These are phyloP conservation scores for Colletotrichum gigasporum DNA, from an alignment of 2,329 filamentous ascomycete species.

Conservation along the genomic window DNA sequence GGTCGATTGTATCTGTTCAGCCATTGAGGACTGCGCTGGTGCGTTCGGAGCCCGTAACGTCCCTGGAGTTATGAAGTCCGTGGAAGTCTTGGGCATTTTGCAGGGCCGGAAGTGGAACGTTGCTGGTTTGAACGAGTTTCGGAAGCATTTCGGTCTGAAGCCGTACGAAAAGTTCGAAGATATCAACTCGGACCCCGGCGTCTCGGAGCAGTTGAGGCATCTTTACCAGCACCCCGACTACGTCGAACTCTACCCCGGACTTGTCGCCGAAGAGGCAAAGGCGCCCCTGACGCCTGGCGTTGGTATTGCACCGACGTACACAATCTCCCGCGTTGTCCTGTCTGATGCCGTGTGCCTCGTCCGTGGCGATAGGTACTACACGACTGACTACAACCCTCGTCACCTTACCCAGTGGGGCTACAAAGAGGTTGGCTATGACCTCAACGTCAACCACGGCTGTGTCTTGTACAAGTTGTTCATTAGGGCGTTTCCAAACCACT, in stretches of 20 bases:
- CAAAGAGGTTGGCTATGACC: constrained; percentile 77
- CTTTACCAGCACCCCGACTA: constrained; percentile 83
- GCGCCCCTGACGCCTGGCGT: constrained; percentile 77
- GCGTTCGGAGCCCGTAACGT: constrained; percentile 79
- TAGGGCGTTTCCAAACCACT: constrained; percentile 82
- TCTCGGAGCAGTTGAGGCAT: constrained; percentile 71
- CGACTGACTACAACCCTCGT: constrained; percentile 77
- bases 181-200: constrained; percentile 80
- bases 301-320: constrained; percentile 79
- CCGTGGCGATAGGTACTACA: constrained; percentile 82
- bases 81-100: constrained; percentile 84
- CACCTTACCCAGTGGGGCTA: constrained; percentile 88
- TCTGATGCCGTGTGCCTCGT: constrained; percentile 84
- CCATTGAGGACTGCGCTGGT: constrained; percentile 82
- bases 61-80: constrained; percentile 75
- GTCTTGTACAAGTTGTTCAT: constrained; percentile 87
- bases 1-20: constrained; percentile 72
- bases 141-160: constrained; percentile 82
- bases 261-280: constrained; percentile 81
- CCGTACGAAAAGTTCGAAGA: constrained; percentile 82
- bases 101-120: constrained; percentile 82
- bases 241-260: constrained; percentile 82
- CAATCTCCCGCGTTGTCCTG: constrained; percentile 78
- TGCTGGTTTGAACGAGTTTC: constrained; percentile 84
- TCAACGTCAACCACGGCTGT: constrained; percentile 80